Base-by-base conservation (phyloP, 495 filamentous ascomycete species). In the Eremomyces bilateralis region DNA sequence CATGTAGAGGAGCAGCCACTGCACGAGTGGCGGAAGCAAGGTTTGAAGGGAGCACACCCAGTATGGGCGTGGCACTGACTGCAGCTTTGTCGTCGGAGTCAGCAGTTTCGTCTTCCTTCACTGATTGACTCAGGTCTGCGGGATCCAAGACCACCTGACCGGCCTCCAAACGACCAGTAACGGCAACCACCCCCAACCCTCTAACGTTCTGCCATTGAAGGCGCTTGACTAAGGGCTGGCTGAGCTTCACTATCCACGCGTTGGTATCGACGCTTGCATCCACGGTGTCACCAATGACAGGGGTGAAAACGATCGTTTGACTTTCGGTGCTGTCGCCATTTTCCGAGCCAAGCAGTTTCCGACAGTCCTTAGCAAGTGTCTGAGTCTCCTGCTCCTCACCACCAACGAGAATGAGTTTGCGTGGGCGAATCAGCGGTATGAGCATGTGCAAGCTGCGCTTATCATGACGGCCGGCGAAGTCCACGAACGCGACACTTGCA, bases 221-320 rank as follows among this genome's bases (percentile, higher is more conserved):
- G 17, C 74, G 68, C 44, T 76, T 75, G 20, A 88, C 73, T 18
- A 99, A 68, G 27, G 64, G 58, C 39, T 83, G 79, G 37, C 76
- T 80, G 20, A 99, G 64, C 47, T 81, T 92, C 33, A 95, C 76
- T 19, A 76, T 73, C 88, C 88, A 99, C 16, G 88, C 85, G 50
- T 94, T 95, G 4, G 84, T 95, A 46, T 99, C 88, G 24, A 95
- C 84, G 44, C 83, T 92, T 11, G 85, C 88, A 51, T 95, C 72
- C 32, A 95, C 63, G 2, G 61, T 57, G 33, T 64, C 57, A 12
- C 82, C 81, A 22, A 76, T 60, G 10, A 47, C 51, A 1, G 90
- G 88, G 0, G 81, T 83, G 53, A 83, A 85, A 15, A 95, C 75
- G 38, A 76, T 71, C 37, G 64, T 48, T 13, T 27, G 24, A 13